phyloP scores from a whole-genome alignment of 2,329 filamentous ascomycete species.

The Ophiostoma montium region DNA sequence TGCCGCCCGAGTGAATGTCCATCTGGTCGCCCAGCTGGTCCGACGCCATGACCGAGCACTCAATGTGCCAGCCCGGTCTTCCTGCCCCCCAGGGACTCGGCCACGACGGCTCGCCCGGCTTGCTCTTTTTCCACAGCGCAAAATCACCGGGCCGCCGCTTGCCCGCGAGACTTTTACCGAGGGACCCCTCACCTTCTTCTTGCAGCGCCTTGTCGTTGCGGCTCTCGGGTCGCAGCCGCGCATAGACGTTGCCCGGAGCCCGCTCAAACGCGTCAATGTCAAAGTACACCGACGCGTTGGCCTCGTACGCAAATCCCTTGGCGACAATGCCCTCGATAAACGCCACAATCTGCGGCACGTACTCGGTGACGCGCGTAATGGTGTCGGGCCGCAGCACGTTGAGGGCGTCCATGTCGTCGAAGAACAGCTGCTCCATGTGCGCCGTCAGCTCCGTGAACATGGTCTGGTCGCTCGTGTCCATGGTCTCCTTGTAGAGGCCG shows the following conservation, averaged over 20 bases:
- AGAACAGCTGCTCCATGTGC: slow-evolving; percentile 53
- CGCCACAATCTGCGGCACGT: slow-evolving; percentile 42
- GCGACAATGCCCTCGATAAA: slow-evolving; percentile 54
- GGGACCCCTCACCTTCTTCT: slow-evolving; percentile 53
- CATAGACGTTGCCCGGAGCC: slow-evolving; percentile 50
- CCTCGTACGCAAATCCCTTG: slow-evolving; percentile 50
- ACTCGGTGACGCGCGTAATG: slow-evolving; percentile 54
- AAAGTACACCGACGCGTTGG: slow-evolving; percentile 56
- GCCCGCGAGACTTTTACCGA: slow-evolving; percentile 40
- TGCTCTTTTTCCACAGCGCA: slow-evolving; percentile 53
- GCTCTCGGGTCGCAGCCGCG: slow-evolving; percentile 57
- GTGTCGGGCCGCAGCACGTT: slow-evolving; percentile 52
- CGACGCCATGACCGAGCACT: slow-evolving; percentile 61
- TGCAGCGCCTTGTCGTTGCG: slow-evolving; percentile 47
- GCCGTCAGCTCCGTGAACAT: slow-evolving; percentile 53
- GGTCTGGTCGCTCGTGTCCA: slow-evolving; percentile 46
- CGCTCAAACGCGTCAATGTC: slow-evolving; percentile 55
- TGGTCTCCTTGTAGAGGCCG: slow-evolving; percentile 36
- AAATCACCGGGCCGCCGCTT: slow-evolving; percentile 54
- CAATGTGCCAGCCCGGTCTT: slow-evolving; percentile 60
- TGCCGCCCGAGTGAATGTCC: slow-evolving; percentile 59
- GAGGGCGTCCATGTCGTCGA: slow-evolving; percentile 50
- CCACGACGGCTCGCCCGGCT: slow-evolving; percentile 35
- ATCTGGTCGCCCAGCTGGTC: slow-evolving; percentile 50
- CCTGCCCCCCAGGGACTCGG: slow-evolving; percentile 52